Percentiles rank a stretch among this genome's conserved stretches.
Conservation (phyloP, 1,284 basidiomycete species). For the Ustilago crameri region DNA sequence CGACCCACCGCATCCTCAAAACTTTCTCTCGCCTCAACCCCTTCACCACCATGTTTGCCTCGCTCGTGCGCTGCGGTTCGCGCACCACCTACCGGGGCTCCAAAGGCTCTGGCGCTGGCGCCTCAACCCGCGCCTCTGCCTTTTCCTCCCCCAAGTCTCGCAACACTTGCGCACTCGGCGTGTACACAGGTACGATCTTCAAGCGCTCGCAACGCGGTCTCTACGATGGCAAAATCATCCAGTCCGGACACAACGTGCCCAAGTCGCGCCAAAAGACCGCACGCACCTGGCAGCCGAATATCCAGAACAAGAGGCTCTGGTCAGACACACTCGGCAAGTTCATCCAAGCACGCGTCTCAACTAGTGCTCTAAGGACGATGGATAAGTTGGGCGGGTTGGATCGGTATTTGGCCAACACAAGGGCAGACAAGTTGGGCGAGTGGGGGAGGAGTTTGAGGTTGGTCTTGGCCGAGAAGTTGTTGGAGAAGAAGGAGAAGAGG, state of each 20-base stretch:
- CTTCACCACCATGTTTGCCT: slow-evolving; percentile 53
- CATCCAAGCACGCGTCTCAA: slow-evolving; percentile 44
- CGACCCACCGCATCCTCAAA: too few relatives aligned
- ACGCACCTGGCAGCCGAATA: slow-evolving; percentile 62
- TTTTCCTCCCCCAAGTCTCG: slow-evolving; percentile 64
- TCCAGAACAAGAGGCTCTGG: slow-evolving; percentile 57
- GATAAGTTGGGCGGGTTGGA: slow-evolving; percentile 65
- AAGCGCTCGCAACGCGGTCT: slow-evolving; percentile 66
- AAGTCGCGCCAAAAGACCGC: slow-evolving; percentile 66
- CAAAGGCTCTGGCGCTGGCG: slow-evolving; percentile 60
- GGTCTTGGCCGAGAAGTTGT: slow-evolving; percentile 31
- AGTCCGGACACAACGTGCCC: slow-evolving; percentile 64
- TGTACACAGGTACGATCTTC: slow-evolving; percentile 54
- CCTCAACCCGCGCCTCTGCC: slow-evolving; percentile 55
- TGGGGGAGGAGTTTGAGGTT: slow-evolving; percentile 61
- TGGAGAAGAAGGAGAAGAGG: slow-evolving; percentile 29
- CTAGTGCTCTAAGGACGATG: slow-evolving; percentile 58
- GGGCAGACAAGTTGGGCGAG: slow-evolving; percentile 52
- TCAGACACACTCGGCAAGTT: slow-evolving; percentile 45
- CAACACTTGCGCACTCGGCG: slow-evolving; percentile 34
- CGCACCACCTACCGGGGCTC: slow-evolving; percentile 66
- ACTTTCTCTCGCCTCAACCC: not conserved
- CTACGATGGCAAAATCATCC: slow-evolving; percentile 61
- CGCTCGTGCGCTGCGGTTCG: slow-evolving; percentile 59
- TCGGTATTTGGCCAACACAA: slow-evolving; percentile 57